Conservation (phyloP, 768 basidiomycete genomes). For the Phlebiopsis flavidoalba region DNA sequence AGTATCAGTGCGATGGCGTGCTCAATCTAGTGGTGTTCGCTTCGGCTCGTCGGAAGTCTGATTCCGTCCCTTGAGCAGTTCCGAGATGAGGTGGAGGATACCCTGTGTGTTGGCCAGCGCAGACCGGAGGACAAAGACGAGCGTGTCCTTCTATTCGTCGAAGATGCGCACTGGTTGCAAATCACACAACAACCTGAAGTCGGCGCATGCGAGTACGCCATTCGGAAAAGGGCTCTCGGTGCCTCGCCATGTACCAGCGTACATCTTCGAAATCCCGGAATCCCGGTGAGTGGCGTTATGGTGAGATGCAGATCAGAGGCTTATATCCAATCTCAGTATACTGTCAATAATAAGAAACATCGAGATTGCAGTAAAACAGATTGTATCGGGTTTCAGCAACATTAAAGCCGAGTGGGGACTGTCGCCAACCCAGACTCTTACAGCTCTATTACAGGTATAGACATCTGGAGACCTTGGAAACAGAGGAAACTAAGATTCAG, state of each 20-base stretch:
- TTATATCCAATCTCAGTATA: conserved; percentile 46
- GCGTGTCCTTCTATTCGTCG: conserved; percentile 71
- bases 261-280: conserved; percentile 61
- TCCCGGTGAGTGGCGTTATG: conserved; percentile 48
- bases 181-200: conserved; percentile 44
- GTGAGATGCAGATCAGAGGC: neutral
- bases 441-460: conserved; percentile 60
- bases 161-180: conserved; percentile 46
- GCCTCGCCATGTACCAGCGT: conserved; percentile 71
- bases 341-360: conserved; percentile 76
- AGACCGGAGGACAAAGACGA: conserved; percentile 64
- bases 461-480: conserved; percentile 36
- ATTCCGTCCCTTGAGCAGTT: conserved; percentile 27
- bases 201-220: conserved; percentile 52
- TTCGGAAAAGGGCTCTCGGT: conserved; percentile 56
- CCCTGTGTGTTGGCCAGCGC: conserved; percentile 65
- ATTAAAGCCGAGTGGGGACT: conserved; percentile 64
- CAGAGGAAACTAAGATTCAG: conserved; percentile 7
- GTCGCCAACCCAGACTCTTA: conserved; percentile 70
- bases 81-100: conserved; percentile 65
- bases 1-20: conserved; percentile 24
- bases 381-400: conserved; percentile 64
- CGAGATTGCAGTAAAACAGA: conserved; percentile 75
- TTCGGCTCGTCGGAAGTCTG: conserved; percentile 83
- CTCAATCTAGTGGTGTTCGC: conserved; percentile 79